phyloP scores from a whole-genome alignment of 2,329 filamentous ascomycete genomes.

The Fonsecaea multimorphosa region DNA sequence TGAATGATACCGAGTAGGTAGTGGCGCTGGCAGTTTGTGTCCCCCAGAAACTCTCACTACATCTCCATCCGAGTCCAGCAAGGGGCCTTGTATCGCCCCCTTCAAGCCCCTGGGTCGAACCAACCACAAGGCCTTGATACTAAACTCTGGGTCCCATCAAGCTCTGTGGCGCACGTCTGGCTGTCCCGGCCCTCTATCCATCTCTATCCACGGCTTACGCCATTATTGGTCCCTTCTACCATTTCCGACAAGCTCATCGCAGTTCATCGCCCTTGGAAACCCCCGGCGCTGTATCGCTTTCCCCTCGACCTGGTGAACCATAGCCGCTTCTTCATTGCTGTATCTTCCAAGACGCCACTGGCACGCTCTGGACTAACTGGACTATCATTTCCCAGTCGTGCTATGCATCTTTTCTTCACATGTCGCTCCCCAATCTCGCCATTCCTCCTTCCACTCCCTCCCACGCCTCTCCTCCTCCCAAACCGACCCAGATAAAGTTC shows the following conservation, averaged over 20 bases:
- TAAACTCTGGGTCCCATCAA: constrained; percentile 13
- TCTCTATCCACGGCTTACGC: not conserved
- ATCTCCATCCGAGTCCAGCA: no score
- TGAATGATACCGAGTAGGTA: no score
- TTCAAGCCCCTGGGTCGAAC: no score
- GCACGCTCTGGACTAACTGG: constrained; percentile 3
- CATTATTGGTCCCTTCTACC: constrained; percentile 15
- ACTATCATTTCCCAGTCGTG: constrained; percentile 15
- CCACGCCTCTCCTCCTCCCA: constrained; percentile 22
- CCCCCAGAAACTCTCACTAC: no score
- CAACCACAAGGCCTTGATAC: constrained; percentile 9
- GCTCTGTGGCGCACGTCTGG: constrained; percentile 17
- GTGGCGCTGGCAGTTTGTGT: not conserved
- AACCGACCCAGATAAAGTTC: constrained; percentile 45
- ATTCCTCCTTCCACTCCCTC: constrained; percentile 22
- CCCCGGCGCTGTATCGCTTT: not conserved
- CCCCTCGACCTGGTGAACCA: constrained; percentile 3
- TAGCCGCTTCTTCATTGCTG: constrained; percentile 4
- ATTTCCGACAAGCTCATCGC: not conserved
- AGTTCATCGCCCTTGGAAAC: no score
- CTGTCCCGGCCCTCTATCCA: constrained; percentile 4
- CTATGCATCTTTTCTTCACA: constrained; percentile 25
- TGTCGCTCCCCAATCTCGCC: constrained; percentile 31
- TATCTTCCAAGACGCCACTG: constrained; percentile 8
- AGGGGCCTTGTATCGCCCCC: not conserved